Conservation (phyloP, 768 basidiomycete species). For the Pleurotus eryngii region DNA sequence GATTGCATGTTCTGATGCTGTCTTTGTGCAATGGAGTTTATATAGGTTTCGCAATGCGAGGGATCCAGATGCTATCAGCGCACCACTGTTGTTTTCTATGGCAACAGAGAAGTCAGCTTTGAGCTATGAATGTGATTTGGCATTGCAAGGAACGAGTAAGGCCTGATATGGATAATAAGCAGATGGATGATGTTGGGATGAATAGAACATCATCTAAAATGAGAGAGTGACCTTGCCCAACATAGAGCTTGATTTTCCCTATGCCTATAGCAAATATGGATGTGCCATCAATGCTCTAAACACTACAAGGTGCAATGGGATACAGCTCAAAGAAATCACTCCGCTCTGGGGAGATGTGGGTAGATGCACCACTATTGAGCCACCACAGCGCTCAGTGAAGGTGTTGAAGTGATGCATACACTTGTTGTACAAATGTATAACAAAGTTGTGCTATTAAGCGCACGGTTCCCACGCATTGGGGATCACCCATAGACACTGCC, state of each 20-base stretch:
- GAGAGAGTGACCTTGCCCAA: slow-evolving; percentile 10
- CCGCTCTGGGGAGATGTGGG: slow-evolving; percentile 18
- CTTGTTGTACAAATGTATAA: too few relatives aligned
- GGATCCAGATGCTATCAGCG: slow-evolving; percentile 8
- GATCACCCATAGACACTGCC: too few relatives aligned
- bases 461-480: too few relatives aligned
- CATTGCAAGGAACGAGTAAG: slow-evolving; percentile 5
- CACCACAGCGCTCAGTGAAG: not conserved
- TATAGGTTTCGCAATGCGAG: slow-evolving; percentile 8
- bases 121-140: slow-evolving; percentile 6
- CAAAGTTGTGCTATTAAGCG: too few relatives aligned
- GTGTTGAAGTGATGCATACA: too few relatives aligned
- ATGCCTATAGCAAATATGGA: slow-evolving; percentile 14
- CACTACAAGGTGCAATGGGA: too few relatives aligned
- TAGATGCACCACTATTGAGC: slow-evolving; percentile 10
- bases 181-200: slow-evolving; percentile 13
- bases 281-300: slow-evolving; percentile 13
- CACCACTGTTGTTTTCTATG: not conserved
- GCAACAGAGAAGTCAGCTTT: not conserved
- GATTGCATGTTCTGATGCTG: slow-evolving; percentile 2
- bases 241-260: slow-evolving; percentile 10
- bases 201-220: slow-evolving; percentile 12
- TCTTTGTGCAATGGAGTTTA: not conserved
- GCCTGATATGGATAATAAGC: slow-evolving; percentile 15
- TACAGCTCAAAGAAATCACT: too few relatives aligned